Evolutionary conservation across 164 flowering plant species (phyloP), one percentile per base, ranked within the genome.

Genomic region (Hamamelis virginiana): DNA sequence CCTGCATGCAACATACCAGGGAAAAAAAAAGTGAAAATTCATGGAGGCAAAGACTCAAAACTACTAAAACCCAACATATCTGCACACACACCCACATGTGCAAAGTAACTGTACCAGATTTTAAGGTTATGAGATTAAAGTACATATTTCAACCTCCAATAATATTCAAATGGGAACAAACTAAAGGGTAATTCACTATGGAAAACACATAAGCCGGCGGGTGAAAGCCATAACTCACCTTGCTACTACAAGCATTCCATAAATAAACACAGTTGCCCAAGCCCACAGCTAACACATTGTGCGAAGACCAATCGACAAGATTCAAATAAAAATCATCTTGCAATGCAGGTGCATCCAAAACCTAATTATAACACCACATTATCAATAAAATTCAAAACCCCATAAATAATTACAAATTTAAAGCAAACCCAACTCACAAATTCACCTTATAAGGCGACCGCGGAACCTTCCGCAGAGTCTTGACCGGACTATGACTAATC

Each of bases 171-270:
- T 16, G 47, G 58, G 13, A 65, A 65, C 18, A 51, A 14, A 46
- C 3, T n/a, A 25, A 59, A 21, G 9, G 33, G 45, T 58, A 5
- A 69, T 43, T 46, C 8, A 28, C 28, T 8, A n/a, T 15, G 27
- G 13, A 59, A 38, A 69, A 15, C 15, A 8, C 1, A 66, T 5
- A 57, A 50, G 22, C 18, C 38, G 38, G 28, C 60, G 27, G 10
- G 12, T 1, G 33, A 60, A 66, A 62, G 14, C 25, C 50, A 70
- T 8, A 50, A 46, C 76, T 76, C 68, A 89, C 98, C 98, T 96
- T 91, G 73, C 98, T 93, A 66, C 98, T 96, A 48, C 90, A 86
- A 80, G 97, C 98, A 88, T 93, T 92, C 98, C 99, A 96, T 19
- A 96, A 73, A 79, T 96, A 96, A 50, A 93, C 99, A 69, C 97